These are phyloP conservation scores for Arctium lappa DNA, from an alignment of 129 eudicot genomes.

Conservation along the genomic window DNA sequence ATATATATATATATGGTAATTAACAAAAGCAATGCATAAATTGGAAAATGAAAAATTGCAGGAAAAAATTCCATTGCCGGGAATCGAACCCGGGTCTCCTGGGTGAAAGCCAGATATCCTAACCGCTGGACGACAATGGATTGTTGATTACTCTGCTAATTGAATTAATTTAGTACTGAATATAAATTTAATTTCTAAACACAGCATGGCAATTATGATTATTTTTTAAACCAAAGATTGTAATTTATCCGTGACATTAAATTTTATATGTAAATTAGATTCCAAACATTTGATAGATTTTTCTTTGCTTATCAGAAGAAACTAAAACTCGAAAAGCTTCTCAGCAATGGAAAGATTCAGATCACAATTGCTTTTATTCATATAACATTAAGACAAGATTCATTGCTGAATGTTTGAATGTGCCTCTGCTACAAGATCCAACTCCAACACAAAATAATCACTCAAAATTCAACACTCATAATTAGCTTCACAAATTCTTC, in stretches of 20 bases:
- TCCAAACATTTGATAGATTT: not conserved
- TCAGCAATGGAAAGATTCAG: conserved; percentile 1
- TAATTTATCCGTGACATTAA: not conserved
- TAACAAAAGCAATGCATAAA: too few relatives aligned
- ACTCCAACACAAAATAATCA: conserved; percentile 18
- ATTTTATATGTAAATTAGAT: not conserved
- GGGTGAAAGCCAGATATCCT: conserved; percentile 99
- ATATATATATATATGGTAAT: too few relatives aligned
- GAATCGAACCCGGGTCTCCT: conserved; percentile 99
- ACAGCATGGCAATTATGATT: too few relatives aligned
- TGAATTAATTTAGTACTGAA: not conserved
- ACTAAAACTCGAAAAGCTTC: not conserved
- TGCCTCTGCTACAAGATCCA: conserved; percentile 1
- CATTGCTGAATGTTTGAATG: not conserved
- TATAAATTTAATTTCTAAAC: too few relatives aligned
- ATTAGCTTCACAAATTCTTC: conserved; percentile 21
- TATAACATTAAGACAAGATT: conserved; percentile 12
- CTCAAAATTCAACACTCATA: conserved; percentile 12
- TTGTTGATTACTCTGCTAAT: not conserved
- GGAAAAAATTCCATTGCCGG: conserved; percentile 80
- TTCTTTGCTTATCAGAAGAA: not conserved
- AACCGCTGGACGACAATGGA: conserved; percentile 97
- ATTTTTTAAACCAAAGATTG: not conserved
- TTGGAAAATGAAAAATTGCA: too few relatives aligned
- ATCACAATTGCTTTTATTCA: conserved; percentile 23